Percentiles rank a stretch among this genome's conserved stretches.
phyloP scores from a whole-genome alignment of 164 flowering plant species.

The Aristolochia californica region DNA sequence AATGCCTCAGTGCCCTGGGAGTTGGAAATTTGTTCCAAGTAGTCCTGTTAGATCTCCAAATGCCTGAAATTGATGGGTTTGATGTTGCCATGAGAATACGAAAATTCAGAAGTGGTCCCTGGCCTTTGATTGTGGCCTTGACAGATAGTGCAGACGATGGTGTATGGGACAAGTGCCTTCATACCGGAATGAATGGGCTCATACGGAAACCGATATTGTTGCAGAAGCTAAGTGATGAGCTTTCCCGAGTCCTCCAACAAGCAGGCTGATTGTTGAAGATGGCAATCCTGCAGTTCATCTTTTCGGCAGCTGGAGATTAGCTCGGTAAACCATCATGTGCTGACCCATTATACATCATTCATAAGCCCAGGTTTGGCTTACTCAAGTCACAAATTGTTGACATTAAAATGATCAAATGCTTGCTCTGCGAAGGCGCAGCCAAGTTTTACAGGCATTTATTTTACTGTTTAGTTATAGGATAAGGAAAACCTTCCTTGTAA shows the following conservation, averaged over 20 bases:
- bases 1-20: constrained; percentile 57
- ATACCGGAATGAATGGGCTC: constrained; percentile 71
- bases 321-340: too few species aligned
- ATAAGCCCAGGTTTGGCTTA: too few species aligned
- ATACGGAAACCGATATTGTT: constrained; percentile 58
- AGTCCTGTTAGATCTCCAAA: constrained; percentile 63
- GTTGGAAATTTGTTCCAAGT: constrained; percentile 40
- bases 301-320: too few species aligned
- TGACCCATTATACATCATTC: too few species aligned
- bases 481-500: too few species aligned
- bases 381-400: too few species aligned
- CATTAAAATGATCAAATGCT: too few species aligned
- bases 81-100: constrained; percentile 66
- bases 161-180: constrained; percentile 49
- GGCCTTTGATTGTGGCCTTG: constrained; percentile 67
- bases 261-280: constrained; percentile 6
- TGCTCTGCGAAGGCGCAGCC: too few species aligned
- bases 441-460: too few species aligned
- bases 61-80: constrained; percentile 81
- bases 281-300: too few species aligned
- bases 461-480: too few species aligned
- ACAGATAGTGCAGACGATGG: constrained; percentile 63
- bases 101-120: constrained; percentile 46
- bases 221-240: constrained; percentile 60
- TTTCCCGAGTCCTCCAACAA: constrained; percentile 47